A percentile compares a stretch with the other conserved stretches of the same genome.
Conservation (phyloP, 176 grass and related monocot genomes). For the maize (Zea mays) region Zm-B73-REFERENCE-NAM-5.0 NC_050098.1:110675501-110676000, state of each 20-base stretch:
- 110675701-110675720: too few relatives aligned
- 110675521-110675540: background rate
- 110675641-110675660: conserved; percentile 91
- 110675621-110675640: conserved; percentile 78
- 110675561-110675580: conserved; percentile 99
- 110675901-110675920: conserved; percentile 89
- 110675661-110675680: too few relatives aligned
- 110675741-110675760: conserved; percentile 80
- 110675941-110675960: background rate
- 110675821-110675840: background rate
- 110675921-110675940: conserved; percentile 44
- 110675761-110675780: conserved; percentile 87
- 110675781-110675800: conserved; percentile 71
- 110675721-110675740: conserved; percentile 49
- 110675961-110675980: background rate
- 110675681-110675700: too few relatives aligned
- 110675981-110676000: background rate
- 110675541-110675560: background rate
- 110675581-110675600: conserved; percentile 97
- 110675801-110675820: background rate
- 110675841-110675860: conserved; percentile 60
- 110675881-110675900: conserved; percentile 87
- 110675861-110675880: conserved; percentile 98
- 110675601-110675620: conserved; percentile 88
- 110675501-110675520: background rate